Base-by-base conservation (phyloP, 768 basidiomycete genomes). In the Pleurotus giganteus region DNA sequence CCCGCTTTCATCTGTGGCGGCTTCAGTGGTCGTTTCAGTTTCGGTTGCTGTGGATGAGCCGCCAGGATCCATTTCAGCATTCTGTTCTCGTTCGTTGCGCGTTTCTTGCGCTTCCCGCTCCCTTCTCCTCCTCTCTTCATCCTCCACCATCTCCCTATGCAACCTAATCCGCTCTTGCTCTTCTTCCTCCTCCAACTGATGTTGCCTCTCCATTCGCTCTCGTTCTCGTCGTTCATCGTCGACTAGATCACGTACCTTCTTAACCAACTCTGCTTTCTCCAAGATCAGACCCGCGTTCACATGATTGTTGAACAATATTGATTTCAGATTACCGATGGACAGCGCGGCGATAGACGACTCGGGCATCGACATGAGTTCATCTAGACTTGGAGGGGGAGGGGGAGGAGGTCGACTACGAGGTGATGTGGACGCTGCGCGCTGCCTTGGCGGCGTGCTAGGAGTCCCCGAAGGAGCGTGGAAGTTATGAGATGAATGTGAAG, bases 261-360 rank as follows among this genome's bases (percentile, higher is more conserved):
- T 75, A 12, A 94, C 89, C n/a, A 94, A 68, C 47, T 94, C 91
- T 21, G 77, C 72, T 74, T 97, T 97, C 74, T 97, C 94, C n/a
- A 96, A 72, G 1, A 94, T 72, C 63, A 85, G 75, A 39, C 84
- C 81, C 26, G 90, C 83, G 60, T 83, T 82, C 37, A 96, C 89
- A 54, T 89, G 92, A 60, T 94, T 91, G 52, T 84, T 83, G 64
- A 84, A 91, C 19, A 97, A 69, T 17, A 96, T 79, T 2, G 78
- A 76, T 66, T 97, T 97, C 44, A 97, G 74, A n/a, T 78, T 71
- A 21, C 82, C 73, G 52, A 95, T 82, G 5, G 87, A 82, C 12
- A 96, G 74, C 2, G 76, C 68, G 1, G 76, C 66, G n/a, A 95
- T 69, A 12, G 77, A 74, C 5, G 79, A 80, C 1, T 75, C 65